phyloP scores from a whole-genome alignment of 352 stramenopile species.

The Peronospora farinosa region DNA sequence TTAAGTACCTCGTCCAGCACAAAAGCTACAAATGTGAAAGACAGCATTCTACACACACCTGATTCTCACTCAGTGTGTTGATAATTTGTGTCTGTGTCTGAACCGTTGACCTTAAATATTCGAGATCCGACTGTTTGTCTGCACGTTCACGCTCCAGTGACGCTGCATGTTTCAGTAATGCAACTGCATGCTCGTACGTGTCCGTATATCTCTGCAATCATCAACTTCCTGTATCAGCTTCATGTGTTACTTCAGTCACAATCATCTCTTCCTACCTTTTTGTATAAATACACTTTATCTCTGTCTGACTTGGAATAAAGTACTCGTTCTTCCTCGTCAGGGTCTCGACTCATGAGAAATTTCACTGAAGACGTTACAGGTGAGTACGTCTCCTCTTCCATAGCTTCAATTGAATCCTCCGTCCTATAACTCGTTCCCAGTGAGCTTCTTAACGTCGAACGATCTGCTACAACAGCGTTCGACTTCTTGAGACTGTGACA shows the following conservation, averaged over 20 bases:
- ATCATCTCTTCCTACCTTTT: conserved; percentile 36
- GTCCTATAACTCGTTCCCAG: not conserved
- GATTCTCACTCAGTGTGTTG: conserved; percentile 38
- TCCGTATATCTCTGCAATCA: conserved; percentile 53
- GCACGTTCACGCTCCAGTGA: conserved; percentile 35
- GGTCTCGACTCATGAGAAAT: conserved; percentile 51
- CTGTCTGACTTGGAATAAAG: conserved; percentile 51
- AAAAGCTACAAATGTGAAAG: not conserved
- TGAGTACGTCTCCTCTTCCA: conserved; percentile 18
- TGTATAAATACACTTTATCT: conserved; percentile 64
- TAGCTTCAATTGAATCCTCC: not conserved
- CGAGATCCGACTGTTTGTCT: conserved; percentile 38
- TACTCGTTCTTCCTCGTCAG: conserved; percentile 55
- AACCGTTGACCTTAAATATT: conserved; percentile 42
- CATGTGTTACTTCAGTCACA: not conserved
- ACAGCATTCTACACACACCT: conserved; percentile 23
- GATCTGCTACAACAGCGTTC: not conserved
- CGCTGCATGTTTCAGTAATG: conserved; percentile 39
- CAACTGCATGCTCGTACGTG: conserved; percentile 53
- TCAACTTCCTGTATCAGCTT: not conserved
- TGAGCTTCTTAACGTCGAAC: conserved; percentile 7
- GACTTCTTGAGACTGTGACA: conserved; percentile 15
- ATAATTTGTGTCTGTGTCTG: conserved; percentile 53
- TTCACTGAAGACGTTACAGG: conserved; percentile 35
- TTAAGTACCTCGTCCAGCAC: conserved; percentile 4